Conservation (phyloP, 1,139 yeast genomes). For the Zygosaccharomyces sapae region DNA sequence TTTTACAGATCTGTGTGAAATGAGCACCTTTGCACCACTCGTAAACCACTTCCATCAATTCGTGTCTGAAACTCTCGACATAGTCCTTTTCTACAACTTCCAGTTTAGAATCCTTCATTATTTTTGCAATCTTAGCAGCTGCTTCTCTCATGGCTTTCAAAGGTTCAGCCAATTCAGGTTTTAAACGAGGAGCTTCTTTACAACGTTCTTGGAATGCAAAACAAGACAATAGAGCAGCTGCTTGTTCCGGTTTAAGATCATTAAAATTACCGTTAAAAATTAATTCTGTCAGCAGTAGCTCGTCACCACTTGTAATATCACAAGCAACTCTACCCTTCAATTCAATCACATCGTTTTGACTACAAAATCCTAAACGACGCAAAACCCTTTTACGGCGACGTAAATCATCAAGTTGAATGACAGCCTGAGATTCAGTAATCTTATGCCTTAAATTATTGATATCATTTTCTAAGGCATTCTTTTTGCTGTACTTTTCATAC, state of each 20-base stretch:
- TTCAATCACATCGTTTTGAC: slow-evolving; percentile 79
- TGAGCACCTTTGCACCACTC: slow-evolving; percentile 97
- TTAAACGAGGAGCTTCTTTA: slow-evolving; percentile 78
- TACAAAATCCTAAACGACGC: slow-evolving; percentile 79
- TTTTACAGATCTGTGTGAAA: slow-evolving; percentile 93
- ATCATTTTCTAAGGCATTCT: slow-evolving; percentile 58
- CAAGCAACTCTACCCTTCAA: slow-evolving; percentile 95
- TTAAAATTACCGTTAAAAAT: slow-evolving; percentile 93
- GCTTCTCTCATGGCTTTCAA: slow-evolving; percentile 79
- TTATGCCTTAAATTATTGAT: slow-evolving; percentile 59
- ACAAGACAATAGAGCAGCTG: slow-evolving; percentile 88
- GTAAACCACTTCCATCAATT: slow-evolving; percentile 92
- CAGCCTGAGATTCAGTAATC: slow-evolving; percentile 80
- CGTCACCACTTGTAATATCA: slow-evolving; percentile 95
- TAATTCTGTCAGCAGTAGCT: slow-evolving; percentile 78
- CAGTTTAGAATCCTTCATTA: slow-evolving; percentile 81
- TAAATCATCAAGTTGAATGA: slow-evolving; percentile 88
- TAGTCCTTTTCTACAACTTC: slow-evolving; percentile 89
- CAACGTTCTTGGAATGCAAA: slow-evolving; percentile 96
- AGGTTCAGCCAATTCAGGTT: slow-evolving; percentile 87
- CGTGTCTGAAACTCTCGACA: slow-evolving; percentile 83
- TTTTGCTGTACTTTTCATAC: slow-evolving; percentile 60
- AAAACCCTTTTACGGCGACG: slow-evolving; percentile 89
- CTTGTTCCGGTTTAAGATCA: slow-evolving; percentile 80
- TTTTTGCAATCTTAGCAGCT: slow-evolving; percentile 85